Conservation (phyloP, 768 basidiomycete species). For the Hebeloma cylindrosporum region DNA sequence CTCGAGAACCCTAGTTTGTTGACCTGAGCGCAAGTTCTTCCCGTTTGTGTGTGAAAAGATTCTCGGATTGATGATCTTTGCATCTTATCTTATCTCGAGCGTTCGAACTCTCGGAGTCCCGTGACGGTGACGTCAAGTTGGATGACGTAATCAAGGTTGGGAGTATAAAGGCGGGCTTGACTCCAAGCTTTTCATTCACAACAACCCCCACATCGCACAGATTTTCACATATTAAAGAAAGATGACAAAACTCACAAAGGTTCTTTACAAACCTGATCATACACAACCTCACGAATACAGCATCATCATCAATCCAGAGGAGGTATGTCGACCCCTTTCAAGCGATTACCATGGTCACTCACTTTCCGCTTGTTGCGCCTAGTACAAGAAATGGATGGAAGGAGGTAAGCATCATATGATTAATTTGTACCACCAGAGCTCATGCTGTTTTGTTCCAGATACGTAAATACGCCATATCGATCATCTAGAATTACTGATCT, state of each 20-base stretch:
- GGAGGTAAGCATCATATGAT: constrained; percentile 56
- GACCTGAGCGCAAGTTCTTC: constrained; percentile 18
- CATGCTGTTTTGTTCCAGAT: constrained; percentile 45
- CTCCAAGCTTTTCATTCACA: constrained; percentile 6
- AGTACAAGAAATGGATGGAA: constrained; percentile 79
- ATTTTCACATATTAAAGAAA: constrained; percentile 28
- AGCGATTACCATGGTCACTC: constrained; percentile 9
- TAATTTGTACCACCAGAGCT: constrained; percentile 16
- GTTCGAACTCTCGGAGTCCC: constrained; percentile 17
- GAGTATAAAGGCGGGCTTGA: constrained; percentile 17
- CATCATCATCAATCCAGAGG: constrained; percentile 61
- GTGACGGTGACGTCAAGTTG: constrained; percentile 26
- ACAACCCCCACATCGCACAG: constrained; percentile 12
- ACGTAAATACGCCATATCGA: constrained; percentile 48
- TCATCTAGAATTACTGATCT: constrained; percentile 6
- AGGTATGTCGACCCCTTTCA: constrained; percentile 44
- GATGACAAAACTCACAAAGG: constrained; percentile 56
- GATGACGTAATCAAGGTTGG: constrained; percentile 27
- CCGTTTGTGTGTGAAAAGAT: constrained; percentile 3
- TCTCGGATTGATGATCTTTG: too few relatives aligned
- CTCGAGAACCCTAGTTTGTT: constrained; percentile 21
- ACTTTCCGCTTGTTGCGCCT: constrained; percentile 10
- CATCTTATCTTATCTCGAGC: not conserved
- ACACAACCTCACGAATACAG: constrained; percentile 73
- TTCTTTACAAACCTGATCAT: constrained; percentile 78